phyloP scores from a whole-genome alignment of 805 yeast species.

The Saturnispora mendoncae region DNA sequence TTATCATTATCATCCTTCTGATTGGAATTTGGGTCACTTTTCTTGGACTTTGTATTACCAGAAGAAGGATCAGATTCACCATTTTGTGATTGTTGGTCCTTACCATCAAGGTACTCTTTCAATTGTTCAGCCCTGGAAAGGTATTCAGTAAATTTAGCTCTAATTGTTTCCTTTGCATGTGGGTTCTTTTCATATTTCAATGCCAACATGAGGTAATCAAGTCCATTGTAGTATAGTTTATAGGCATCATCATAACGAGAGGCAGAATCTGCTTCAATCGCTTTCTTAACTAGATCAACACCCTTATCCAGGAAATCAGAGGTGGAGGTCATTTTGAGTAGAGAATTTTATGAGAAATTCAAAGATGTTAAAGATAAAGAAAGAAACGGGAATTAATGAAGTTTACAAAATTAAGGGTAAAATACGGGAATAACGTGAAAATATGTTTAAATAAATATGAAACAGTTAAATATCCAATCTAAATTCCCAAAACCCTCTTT shows the following conservation, averaged over 20 bases:
- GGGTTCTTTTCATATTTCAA: constrained; percentile 90
- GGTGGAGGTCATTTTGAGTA: constrained; percentile 26
- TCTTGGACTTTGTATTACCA: constrained; percentile 51
- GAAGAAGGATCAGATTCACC: constrained; percentile 46
- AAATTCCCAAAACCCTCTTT: too few species aligned
- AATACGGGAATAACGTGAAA: too few species aligned
- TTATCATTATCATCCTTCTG: constrained; percentile 49
- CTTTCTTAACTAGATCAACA: constrained; percentile 88
- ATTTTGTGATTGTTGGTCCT: constrained; percentile 34
- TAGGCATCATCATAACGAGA: constrained; percentile 91
- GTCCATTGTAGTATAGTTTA: constrained; percentile 81
- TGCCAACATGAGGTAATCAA: constrained; percentile 93
- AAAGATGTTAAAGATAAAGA: not conserved
- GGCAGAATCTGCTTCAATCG: constrained; percentile 89
- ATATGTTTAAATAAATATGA: too few species aligned
- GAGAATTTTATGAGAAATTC: not conserved
- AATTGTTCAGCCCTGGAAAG: constrained; percentile 88
- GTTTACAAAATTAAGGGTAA: too few species aligned
- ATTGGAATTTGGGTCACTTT: constrained; percentile 28
- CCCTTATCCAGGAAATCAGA: constrained; percentile 82
- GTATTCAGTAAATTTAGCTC: constrained; percentile 86
- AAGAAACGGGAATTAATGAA: too few species aligned
- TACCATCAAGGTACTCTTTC: constrained; percentile 77
- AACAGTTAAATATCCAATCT: too few species aligned
- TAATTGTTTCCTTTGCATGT: constrained; percentile 77